Percentiles rank a stretch among this genome's conserved stretches.
Evolutionary conservation across 495 filamentous ascomycete species (phyloP).

Genomic region (Hyaloscypha bicolor): DNA sequence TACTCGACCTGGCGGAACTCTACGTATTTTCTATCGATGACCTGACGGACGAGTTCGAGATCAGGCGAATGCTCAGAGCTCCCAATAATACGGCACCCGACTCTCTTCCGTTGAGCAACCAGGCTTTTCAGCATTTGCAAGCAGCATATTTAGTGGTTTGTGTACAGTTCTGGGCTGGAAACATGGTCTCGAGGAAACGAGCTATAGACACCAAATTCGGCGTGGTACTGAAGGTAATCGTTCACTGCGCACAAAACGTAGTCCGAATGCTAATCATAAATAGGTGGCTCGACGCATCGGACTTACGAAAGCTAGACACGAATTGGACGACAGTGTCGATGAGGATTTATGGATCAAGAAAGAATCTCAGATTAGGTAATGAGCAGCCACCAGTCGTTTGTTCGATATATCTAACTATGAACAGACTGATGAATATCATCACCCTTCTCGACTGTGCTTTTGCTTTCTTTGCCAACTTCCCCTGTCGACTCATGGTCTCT

Average conservation of each 20-base stretch:
- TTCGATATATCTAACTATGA: background rate
- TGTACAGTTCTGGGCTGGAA: conserved; percentile 52
- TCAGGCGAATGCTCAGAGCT: conserved; percentile 30
- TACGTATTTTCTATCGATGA: conserved; percentile 47
- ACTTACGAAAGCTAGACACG: conserved; percentile 23
- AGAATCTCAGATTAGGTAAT: conserved; percentile 22
- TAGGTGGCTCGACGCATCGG: conserved; percentile 20
- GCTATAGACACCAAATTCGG: conserved; percentile 50
- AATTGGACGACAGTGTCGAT: conserved; percentile 16
- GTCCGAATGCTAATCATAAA: background rate
- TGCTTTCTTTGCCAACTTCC: conserved; percentile 25
- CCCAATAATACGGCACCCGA: background rate
- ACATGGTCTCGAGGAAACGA: conserved; percentile 41
- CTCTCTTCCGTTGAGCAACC: background rate
- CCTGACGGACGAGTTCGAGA: conserved; percentile 46
- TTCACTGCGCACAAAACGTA: background rate
- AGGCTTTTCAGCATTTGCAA: conserved; percentile 45
- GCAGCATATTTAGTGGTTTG: conserved; percentile 46
- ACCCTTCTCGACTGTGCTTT: conserved; percentile 25
- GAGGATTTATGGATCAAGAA: conserved; percentile 24
- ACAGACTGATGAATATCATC: conserved; percentile 21
- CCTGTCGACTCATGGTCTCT: conserved; percentile 11
- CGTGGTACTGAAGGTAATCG: conserved; percentile 39
- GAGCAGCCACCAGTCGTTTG: background rate
- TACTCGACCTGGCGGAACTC: conserved; percentile 51